phyloP scores from a whole-genome alignment of 2,329 filamentous ascomycete species.

The Nemania sp. region DNA sequence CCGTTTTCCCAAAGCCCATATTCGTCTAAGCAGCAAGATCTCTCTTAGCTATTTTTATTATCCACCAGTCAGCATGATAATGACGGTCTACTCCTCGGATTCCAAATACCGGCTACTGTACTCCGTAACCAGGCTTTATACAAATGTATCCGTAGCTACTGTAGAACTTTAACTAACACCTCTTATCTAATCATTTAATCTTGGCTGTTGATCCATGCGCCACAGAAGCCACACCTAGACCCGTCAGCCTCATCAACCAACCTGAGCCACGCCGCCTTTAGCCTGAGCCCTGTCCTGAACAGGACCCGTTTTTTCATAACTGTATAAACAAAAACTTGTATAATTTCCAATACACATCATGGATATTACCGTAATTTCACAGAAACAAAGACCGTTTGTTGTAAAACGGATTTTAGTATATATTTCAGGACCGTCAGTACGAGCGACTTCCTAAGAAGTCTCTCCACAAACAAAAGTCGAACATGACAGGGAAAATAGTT shows the following conservation, averaged over 20 bases:
- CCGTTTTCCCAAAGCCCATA: slow-evolving; percentile 6
- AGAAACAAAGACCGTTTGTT: slow-evolving; percentile 2
- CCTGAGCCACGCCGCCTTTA: too few species aligned
- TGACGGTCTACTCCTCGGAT: slow-evolving; percentile 18
- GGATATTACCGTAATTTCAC: slow-evolving; percentile 1
- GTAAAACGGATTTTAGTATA: background rate
- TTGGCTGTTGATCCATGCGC: slow-evolving; percentile 3
- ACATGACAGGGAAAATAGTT: too few species aligned
- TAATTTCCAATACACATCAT: slow-evolving; percentile 4
- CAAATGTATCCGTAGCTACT: background rate
- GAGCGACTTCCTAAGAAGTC: slow-evolving; percentile 1
- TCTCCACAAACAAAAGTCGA: background rate
- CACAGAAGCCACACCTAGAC: slow-evolving; percentile 28
- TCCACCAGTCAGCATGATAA: slow-evolving; percentile 33
- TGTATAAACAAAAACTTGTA: background rate
- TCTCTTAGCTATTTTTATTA: slow-evolving; percentile 31
- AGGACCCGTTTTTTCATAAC: background rate
- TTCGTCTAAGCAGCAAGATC: slow-evolving; percentile 24
- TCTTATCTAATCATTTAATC: slow-evolving; percentile 30
- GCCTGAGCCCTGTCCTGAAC: background rate
- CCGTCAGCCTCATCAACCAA: slow-evolving; percentile 26
- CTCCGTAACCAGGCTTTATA: background rate
- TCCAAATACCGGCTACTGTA: slow-evolving; percentile 38
- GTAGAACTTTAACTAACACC: background rate
- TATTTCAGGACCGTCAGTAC: background rate